Percentiles rank a stretch among this genome's conserved stretches.
Evolutionary conservation across 345 rosid species (phyloP).

Genomic region (Boechera stricta): DNA sequence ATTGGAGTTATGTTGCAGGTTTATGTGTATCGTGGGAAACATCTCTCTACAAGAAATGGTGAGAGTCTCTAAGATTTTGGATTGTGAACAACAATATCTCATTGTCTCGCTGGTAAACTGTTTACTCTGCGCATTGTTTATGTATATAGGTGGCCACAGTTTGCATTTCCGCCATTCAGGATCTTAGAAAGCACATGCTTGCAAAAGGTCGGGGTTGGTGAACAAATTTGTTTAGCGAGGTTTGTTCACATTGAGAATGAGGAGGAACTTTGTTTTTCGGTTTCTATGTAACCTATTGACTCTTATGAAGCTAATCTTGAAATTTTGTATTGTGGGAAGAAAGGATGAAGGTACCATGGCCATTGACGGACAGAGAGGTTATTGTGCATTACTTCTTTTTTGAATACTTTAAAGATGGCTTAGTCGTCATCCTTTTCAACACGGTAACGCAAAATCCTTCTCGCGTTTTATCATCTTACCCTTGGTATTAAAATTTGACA

Average conservation of each 20-base stretch:
- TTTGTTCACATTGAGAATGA: conserved; percentile 31
- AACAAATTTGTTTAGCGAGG: conserved; percentile 81
- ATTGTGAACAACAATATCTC: not conserved
- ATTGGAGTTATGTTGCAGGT: conserved; percentile 31
- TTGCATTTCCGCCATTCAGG: conserved; percentile 69
- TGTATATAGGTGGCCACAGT: conserved; percentile 88
- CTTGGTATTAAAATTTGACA: not conserved
- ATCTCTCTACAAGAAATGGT: conserved; percentile 44
- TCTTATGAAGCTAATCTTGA: conserved; percentile 42
- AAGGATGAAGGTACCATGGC: conserved; percentile 99
- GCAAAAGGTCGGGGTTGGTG: conserved; percentile 66
- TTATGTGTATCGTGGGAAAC: conserved; percentile 46
- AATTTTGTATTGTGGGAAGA: conserved; percentile 58
- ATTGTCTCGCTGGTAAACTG: not conserved
- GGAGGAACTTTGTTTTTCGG: not conserved
- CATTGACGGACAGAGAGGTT: conserved; percentile 79
- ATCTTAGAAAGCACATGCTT: conserved; percentile 58
- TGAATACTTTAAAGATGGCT: conserved; percentile 76
- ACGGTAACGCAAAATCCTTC: conserved; percentile 57
- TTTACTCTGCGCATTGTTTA: not conserved
- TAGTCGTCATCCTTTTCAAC: conserved; percentile 63
- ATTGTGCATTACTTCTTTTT: conserved; percentile 69
- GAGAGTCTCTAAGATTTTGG: conserved; percentile 6
- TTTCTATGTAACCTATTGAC: conserved; percentile 13
- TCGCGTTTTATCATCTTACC: conserved; percentile 4